Percentiles rank a stretch among this genome's conserved stretches.
Evolutionary conservation across 78 protist genomes (phyloP).

Genomic region (Dictyostelium capitatum): DNA sequence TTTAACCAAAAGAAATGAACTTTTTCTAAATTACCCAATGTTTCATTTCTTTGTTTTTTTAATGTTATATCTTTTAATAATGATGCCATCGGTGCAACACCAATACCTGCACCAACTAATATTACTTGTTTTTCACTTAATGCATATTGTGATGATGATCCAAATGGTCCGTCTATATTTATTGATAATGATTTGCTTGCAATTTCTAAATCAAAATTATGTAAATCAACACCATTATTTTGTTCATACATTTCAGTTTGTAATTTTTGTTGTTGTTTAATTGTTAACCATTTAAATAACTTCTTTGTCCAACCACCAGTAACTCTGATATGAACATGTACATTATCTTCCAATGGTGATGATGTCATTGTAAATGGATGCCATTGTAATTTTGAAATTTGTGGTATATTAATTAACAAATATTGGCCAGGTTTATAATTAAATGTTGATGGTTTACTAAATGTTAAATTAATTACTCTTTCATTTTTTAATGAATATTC

Average conservation of each 20-base stretch:
- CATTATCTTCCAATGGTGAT: slow-evolving; percentile 91
- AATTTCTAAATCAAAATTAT: slow-evolving; percentile 69
- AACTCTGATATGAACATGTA: slow-evolving; percentile 89
- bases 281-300: slow-evolving; percentile 47
- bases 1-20: slow-evolving; percentile 90
- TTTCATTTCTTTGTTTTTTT: background rate
- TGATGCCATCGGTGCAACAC: slow-evolving; percentile 97
- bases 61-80: slow-evolving; percentile 77
- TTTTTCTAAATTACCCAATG: slow-evolving; percentile 43
- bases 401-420: slow-evolving; percentile 89
- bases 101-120: slow-evolving; percentile 94
- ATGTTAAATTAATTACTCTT: slow-evolving; percentile 76
- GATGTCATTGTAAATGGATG: slow-evolving; percentile 97
- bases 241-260: background rate
- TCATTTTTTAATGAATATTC: slow-evolving; percentile 79
- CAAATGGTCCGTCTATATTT: slow-evolving; percentile 95
- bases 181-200: slow-evolving; percentile 67
- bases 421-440: slow-evolving; percentile 93
- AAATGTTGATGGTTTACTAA: slow-evolving; percentile 67
- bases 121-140: slow-evolving; percentile 82
- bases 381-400: slow-evolving; percentile 88
- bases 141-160: slow-evolving; percentile 90
- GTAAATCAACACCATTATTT: slow-evolving; percentile 36
- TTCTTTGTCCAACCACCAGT: slow-evolving; percentile 87
- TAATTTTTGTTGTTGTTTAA: background rate